Evolutionary conservation across 257 asterid species (phyloP).

Genomic region (Cynanchum wilfordii): DNA sequence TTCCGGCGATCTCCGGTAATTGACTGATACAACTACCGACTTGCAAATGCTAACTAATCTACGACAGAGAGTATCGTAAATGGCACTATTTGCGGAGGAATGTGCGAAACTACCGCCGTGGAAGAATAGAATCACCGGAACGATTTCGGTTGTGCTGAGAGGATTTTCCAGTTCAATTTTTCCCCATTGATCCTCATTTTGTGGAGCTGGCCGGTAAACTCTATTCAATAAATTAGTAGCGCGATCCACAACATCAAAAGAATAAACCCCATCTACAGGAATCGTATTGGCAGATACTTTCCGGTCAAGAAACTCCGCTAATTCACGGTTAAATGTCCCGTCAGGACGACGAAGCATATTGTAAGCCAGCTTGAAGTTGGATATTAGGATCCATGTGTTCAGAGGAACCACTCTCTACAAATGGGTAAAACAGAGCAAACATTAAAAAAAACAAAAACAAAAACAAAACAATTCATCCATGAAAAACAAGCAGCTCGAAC

Average conservation of each 20-base stretch:
- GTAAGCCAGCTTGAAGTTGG: conserved; percentile 43
- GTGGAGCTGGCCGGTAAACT: conserved; percentile 34
- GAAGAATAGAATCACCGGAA: conserved; percentile 37
- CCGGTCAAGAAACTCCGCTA: conserved; percentile 44
- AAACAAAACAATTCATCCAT: no score
- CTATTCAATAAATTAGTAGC: conserved; percentile 31
- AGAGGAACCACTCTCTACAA: conserved; percentile 46
- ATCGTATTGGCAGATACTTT: conserved; percentile 29
- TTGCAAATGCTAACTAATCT: conserved; percentile 37
- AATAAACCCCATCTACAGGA: conserved; percentile 46
- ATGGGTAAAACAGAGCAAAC: neutral
- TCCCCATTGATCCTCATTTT: conserved; percentile 29
- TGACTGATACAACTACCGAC: conserved; percentile 38
- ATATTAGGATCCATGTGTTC: conserved; percentile 44
- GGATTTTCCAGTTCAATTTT: conserved; percentile 38
- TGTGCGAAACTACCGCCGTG: conserved; percentile 50
- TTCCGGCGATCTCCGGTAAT: conserved; percentile 47
- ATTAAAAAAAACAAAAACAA: neutral
- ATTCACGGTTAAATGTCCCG: conserved; percentile 43
- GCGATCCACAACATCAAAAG: conserved; percentile 39
- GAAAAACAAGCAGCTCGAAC: neutral
- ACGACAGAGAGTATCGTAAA: conserved; percentile 45
- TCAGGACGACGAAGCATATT: conserved; percentile 44
- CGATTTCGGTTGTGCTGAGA: conserved; percentile 31
- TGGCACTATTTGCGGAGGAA: conserved; percentile 45